Conservation (phyloP, 2,329 filamentous ascomycete genomes). For the Xylariaceae sp. region DNA sequence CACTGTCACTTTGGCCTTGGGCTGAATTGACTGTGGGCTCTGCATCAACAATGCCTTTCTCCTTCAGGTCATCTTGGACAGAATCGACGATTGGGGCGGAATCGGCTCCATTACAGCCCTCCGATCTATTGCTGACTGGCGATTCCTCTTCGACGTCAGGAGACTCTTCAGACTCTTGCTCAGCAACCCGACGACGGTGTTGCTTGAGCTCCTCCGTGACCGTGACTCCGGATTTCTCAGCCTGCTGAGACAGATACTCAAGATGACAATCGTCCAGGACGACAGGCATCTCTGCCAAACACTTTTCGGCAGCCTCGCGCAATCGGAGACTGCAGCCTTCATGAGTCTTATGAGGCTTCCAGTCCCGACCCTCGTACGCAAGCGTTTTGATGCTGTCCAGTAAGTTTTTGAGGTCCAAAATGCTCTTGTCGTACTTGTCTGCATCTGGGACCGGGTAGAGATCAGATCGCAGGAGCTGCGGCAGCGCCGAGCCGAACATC, state of each 20-base stretch:
- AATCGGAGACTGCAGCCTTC: conserved; percentile 18
- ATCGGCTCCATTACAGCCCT: too few species aligned
- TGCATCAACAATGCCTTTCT: too few species aligned
- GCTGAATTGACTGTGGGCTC: too few species aligned
- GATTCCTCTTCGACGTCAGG: too few species aligned
- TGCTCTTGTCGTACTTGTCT: conserved; percentile 12
- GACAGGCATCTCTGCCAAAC: conserved; percentile 15
- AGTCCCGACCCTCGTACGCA: conserved; percentile 17
- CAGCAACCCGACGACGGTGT: too few species aligned
- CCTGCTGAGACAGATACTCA: conserved; percentile 10
- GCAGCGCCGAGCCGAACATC: conserved; percentile 21
- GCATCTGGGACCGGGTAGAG: conserved; percentile 19
- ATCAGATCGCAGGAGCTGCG: conserved; percentile 8
- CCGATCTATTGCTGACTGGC: too few species aligned
- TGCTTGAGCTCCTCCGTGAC: too few species aligned
- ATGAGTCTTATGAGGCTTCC: conserved; percentile 18
- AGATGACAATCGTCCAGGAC: neutral
- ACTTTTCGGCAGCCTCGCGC: conserved; percentile 3
- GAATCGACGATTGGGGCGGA: too few species aligned
- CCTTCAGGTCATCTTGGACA: too few species aligned
- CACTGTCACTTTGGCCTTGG: too few species aligned
- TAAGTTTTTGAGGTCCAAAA: conserved; percentile 10
- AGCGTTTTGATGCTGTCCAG: conserved; percentile 14
- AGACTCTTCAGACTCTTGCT: too few species aligned
- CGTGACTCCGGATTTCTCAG: conserved; percentile 10